phyloP scores from a whole-genome alignment of 345 rosid species.

The Arabis hirsuta region DNA sequence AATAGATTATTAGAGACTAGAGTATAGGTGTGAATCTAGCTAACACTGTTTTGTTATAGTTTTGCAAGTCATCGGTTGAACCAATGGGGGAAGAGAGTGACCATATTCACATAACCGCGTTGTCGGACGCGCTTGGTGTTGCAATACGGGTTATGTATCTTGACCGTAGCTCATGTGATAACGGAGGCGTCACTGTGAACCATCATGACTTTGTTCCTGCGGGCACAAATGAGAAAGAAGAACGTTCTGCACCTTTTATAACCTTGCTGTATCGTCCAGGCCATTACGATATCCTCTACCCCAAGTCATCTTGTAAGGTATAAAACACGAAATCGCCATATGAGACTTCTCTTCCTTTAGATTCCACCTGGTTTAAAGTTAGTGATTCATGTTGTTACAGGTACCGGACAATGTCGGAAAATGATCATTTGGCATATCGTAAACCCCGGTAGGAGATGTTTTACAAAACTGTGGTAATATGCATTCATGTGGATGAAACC shows the following conservation, averaged over 20 bases:
- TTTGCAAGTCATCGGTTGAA: conserved; percentile 98
- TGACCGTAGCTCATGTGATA: conserved; percentile 92
- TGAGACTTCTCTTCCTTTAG: conserved; percentile 8
- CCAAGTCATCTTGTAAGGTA: conserved; percentile 53
- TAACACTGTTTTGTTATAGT: conserved; percentile 55
- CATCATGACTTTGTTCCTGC: conserved; percentile 91
- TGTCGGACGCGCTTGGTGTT: conserved; percentile 92
- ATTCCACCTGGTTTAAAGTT: conserved; percentile 1
- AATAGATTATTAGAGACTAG: neutral
- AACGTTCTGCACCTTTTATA: conserved; percentile 63
- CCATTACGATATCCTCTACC: conserved; percentile 96
- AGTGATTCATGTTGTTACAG: conserved; percentile 26
- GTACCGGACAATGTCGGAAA: conserved; percentile 34
- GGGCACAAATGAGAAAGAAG: conserved; percentile 45
- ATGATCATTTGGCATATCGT: conserved; percentile 23
- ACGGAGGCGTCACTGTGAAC: conserved; percentile 72
- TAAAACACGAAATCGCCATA: neutral
- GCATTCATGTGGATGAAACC: conserved; percentile 35
- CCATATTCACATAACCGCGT: conserved; percentile 93
- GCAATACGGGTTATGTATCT: conserved; percentile 93
- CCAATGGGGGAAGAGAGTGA: conserved; percentile 99
- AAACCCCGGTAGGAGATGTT: conserved; percentile 12
- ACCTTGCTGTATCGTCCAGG: conserved; percentile 96
- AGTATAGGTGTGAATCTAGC: no score
- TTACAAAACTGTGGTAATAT: conserved; percentile 34